Conservation (phyloP, 2,329 filamentous ascomycete species). For the Pseudogymnoascus pannorum region DNA sequence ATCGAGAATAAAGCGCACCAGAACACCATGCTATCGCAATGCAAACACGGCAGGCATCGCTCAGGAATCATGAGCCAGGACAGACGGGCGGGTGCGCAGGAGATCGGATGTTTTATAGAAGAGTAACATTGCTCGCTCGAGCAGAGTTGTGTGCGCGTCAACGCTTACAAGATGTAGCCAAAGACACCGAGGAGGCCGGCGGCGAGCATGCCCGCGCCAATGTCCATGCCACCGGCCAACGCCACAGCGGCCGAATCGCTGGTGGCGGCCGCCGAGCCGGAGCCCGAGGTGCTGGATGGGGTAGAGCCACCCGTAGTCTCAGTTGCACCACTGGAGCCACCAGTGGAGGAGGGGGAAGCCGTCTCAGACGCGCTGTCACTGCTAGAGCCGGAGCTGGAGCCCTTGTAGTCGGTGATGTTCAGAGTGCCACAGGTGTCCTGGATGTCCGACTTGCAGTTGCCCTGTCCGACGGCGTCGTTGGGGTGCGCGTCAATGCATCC, state of each 20-base stretch:
- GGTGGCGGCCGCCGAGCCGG: conserved; percentile 24
- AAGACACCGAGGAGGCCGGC: conserved; percentile 46
- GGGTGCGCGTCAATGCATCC: conserved; percentile 41
- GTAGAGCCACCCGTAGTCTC: conserved; percentile 34
- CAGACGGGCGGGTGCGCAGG: background rate
- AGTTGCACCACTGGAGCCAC: conserved; percentile 22
- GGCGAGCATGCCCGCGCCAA: conserved; percentile 37
- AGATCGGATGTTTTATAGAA: conserved; percentile 1
- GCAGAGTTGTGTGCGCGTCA: background rate
- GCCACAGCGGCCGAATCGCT: conserved; percentile 30
- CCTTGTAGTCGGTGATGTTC: conserved; percentile 31
- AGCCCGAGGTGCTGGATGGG: conserved; percentile 15
- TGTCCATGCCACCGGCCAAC: conserved; percentile 35
- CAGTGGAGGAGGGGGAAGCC: conserved; percentile 19
- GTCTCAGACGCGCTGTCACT: conserved; percentile 20
- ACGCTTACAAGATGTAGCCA: conserved; percentile 47
- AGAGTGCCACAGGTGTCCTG: conserved; percentile 44
- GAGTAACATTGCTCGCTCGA: background rate
- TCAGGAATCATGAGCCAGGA: background rate
- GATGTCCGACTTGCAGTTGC: conserved; percentile 36
- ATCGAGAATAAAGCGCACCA: background rate
- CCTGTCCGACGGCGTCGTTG: conserved; percentile 38
- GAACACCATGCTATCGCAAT: background rate
- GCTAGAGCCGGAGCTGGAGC: conserved; percentile 25
- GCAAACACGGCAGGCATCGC: background rate